These are phyloP conservation scores for Camillea tinctor DNA, from an alignment of 2,329 filamentous ascomycete genomes.

Conservation along the genomic window DNA sequence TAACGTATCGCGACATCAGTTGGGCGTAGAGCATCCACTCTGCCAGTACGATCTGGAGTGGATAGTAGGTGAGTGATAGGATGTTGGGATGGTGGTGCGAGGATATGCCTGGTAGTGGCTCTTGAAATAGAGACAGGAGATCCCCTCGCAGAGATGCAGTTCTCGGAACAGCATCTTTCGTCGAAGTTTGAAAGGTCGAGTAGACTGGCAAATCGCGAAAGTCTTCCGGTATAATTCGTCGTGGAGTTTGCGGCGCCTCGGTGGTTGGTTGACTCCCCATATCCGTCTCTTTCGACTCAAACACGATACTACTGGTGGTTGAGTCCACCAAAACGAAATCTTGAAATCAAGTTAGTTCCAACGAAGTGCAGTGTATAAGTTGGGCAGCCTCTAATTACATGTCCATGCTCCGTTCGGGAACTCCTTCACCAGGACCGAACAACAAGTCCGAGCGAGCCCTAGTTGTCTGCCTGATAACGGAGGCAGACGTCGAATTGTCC, in stretches of 20 bases:
- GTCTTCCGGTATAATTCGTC: not conserved
- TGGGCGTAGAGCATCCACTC: not conserved
- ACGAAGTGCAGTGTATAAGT: not conserved
- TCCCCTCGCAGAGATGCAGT: not conserved
- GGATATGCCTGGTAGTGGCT: not conserved
- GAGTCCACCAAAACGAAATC: not conserved
- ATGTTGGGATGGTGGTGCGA: not conserved
- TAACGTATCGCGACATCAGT: not conserved
- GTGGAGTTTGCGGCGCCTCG: not conserved
- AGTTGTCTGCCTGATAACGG: not conserved
- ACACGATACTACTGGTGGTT: not conserved
- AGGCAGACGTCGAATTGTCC: not conserved
- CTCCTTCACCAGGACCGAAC: not conserved
- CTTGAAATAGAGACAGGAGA: not conserved
- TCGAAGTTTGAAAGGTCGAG: not conserved
- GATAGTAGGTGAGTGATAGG: not conserved
- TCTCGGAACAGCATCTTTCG: not conserved
- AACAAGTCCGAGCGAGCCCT: not conserved
- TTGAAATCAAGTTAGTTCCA: not conserved
- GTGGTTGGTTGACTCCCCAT: not conserved
- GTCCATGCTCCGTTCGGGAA: not conserved
- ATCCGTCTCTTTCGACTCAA: not conserved
- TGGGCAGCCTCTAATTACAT: not conserved
- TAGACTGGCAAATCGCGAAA: not conserved
- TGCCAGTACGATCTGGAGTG: not conserved